A percentile compares a stretch with the other conserved stretches of the same genome.
These are phyloP conservation scores for Xerocomellus dryophilus DNA, from an alignment of 768 basidiomycete species.

Conservation along the genomic window DNA sequence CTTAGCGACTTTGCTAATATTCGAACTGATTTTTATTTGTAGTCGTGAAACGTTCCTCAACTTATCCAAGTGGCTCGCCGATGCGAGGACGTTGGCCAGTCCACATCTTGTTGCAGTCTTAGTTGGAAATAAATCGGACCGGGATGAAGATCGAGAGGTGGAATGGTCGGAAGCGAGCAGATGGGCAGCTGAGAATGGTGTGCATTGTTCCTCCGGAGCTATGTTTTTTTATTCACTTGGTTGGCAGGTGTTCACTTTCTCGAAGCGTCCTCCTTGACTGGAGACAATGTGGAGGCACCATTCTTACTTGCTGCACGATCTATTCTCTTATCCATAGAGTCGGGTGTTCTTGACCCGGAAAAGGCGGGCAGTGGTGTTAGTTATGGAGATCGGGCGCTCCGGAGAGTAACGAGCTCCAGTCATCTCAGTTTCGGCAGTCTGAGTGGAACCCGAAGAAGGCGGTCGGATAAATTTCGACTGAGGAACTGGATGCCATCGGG, in stretches of 20 bases:
- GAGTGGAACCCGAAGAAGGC: slow-evolving; percentile 60
- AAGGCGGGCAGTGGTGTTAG: slow-evolving; percentile 93
- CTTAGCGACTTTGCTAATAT: background rate
- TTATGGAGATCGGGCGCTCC: slow-evolving; percentile 90
- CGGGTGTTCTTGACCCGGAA: slow-evolving; percentile 88
- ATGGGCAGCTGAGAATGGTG: slow-evolving; percentile 96
- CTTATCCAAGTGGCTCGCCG: slow-evolving; percentile 85
- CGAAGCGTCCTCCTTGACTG: slow-evolving; percentile 87
- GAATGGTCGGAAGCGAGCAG: slow-evolving; percentile 92
- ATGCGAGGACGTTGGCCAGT: slow-evolving; percentile 89
- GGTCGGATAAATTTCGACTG: slow-evolving; percentile 56
- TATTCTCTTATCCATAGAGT: slow-evolving; percentile 87
- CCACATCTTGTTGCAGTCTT: slow-evolving; percentile 86
- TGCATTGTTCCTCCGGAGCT: slow-evolving; percentile 17
- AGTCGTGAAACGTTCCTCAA: slow-evolving; percentile 88
- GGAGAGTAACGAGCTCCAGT: slow-evolving; percentile 89
- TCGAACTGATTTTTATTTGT: slow-evolving; percentile 7
- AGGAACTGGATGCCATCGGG: slow-evolving; percentile 60
- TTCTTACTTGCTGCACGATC: slow-evolving; percentile 85
- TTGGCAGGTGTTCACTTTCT: slow-evolving; percentile 85
- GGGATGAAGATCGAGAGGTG: slow-evolving; percentile 92
- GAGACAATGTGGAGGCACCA: slow-evolving; percentile 92
- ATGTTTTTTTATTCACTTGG: slow-evolving; percentile 2
- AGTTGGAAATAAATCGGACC: slow-evolving; percentile 94
- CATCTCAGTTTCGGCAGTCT: slow-evolving; percentile 83